Evolutionary conservation across 2,329 filamentous ascomycete species (phyloP), one percentile per base, ranked within the genome.

Genomic region (Talaromyces rugulosus): DNA sequence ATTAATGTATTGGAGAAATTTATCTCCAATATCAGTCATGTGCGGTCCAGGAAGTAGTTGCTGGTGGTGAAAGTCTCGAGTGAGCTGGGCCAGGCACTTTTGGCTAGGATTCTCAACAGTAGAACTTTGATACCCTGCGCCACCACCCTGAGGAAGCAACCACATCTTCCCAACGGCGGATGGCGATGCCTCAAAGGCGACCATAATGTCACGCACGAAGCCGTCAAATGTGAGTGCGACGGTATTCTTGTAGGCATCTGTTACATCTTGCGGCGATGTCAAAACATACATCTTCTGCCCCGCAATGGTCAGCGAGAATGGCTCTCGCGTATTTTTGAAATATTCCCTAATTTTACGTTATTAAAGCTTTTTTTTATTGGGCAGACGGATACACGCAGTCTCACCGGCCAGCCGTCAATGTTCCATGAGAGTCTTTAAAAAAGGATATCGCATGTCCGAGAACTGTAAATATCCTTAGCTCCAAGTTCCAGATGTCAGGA

Each of bases 351-450:
- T 23, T 28, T 9, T 0, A 31, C 36, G 30, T 34, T 55, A 55
- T 33, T 34, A 23, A 36, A 14, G 23, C 23, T 23, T 23, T 23
- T 23, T 12, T 7, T 12, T 33, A 18, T 6, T 18, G 8, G 31
- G 4, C 52, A 33, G n/a, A 7, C n/a, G 14, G 4, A 18, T 47
- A 7, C n/a, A 50, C 6, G 28, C n/a, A 31, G 30, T 30, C 56
- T 44, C 28, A 58, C 33, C 56, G 40, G 28, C 40, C 33, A 50
- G 56, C 56, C 7, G 42, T 47, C n/a, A 47, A 47, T 23, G 42
- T 47, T 47, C 56, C 56, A 47, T 58, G 34, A 3, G 56, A 58
- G 56, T 58, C 56, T 44, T 50, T 40, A 33, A 58, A 58, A n/a
- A 58, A 58, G 40, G 56, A 40, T 30, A 40, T 27, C 33, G 33